These are phyloP conservation scores for Astrothelium macrocarpum DNA, from an alignment of 495 filamentous ascomycete genomes.

Conservation along the genomic window DNA sequence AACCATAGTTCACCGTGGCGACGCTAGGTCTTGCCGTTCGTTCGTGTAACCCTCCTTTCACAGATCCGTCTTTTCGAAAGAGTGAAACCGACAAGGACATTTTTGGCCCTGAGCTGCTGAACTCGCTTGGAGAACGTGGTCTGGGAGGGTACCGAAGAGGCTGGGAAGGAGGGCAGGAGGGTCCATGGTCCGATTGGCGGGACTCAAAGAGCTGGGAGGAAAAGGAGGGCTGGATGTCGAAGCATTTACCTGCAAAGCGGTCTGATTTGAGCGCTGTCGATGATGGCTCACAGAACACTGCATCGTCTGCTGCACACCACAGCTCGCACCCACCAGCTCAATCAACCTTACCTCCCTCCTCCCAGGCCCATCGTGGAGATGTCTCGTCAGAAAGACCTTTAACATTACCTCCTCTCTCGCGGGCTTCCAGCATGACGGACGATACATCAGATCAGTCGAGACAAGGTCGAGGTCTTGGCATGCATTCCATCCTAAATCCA, in stretches of 20 bases:
- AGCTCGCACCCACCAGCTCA: neutral
- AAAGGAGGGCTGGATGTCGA: constrained; percentile 11
- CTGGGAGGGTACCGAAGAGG: neutral
- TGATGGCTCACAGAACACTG: neutral
- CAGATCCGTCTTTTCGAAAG: constrained; percentile 2
- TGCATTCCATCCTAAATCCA: constrained; percentile 23
- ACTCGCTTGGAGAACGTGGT: neutral
- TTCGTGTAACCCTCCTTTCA: neutral
- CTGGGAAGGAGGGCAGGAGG: neutral
- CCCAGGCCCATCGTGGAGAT: neutral
- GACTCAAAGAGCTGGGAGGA: constrained; percentile 7
- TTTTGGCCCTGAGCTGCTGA: neutral
- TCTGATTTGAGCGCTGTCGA: constrained; percentile 4
- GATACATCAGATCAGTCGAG: neutral
- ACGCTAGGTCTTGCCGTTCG: constrained; percentile 7
- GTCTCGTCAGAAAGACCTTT: neutral
- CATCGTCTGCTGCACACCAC: neutral
- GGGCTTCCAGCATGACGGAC: neutral
- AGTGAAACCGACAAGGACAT: neutral
- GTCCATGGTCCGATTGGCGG: constrained; percentile 10
- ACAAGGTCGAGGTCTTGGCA: constrained; percentile 9
- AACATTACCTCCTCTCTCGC: neutral
- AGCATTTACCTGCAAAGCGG: constrained; percentile 1
- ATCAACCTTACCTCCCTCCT: neutral
- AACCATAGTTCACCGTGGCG: constrained; percentile 9